phyloP scores from a whole-genome alignment of 306 rosid species.

The Benincasa hispida region DNA sequence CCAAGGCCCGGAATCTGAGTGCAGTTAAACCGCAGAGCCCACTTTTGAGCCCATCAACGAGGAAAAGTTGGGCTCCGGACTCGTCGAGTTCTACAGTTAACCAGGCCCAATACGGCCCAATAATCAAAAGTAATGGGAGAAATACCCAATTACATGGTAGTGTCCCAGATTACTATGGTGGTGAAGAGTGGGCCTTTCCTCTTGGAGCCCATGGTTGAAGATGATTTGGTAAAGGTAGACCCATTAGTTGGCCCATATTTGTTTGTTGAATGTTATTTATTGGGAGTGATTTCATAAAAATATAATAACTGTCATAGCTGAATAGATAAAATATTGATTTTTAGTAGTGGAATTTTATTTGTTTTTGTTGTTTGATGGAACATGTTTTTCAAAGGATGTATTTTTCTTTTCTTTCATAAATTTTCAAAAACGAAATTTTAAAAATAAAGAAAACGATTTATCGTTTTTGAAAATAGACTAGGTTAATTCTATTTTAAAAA shows the following conservation, averaged over 20 bases:
- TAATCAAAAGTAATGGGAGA: slow-evolving; percentile 29
- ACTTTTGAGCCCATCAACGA: slow-evolving; percentile 41
- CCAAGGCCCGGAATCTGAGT: slow-evolving; percentile 48
- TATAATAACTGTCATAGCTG: no score
- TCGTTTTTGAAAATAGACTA: no score
- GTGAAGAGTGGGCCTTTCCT: slow-evolving; percentile 57
- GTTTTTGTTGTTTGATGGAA: no score
- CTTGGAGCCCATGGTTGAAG: slow-evolving; percentile 44
- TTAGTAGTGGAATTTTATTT: no score
- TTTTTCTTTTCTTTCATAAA: no score
- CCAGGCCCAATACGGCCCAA: slow-evolving; percentile 40
- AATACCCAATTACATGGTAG: slow-evolving; percentile 19
- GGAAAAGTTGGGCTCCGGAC: slow-evolving; percentile 32
- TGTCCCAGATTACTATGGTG: slow-evolving; percentile 23
- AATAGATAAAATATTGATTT: no score
- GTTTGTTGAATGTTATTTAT: not conserved
- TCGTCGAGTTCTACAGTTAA: slow-evolving; percentile 27
- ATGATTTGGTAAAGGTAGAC: slow-evolving; percentile 18
- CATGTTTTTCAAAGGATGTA: no score
- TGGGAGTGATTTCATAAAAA: not conserved
- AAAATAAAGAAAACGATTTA: no score
- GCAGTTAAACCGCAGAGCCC: slow-evolving; percentile 25
- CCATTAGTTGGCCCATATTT: not conserved
- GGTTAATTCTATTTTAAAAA: no score
- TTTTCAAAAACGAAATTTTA: no score